Base-by-base conservation (phyloP, 1,139 yeast species). In the Pichiaceae sp. region DNA sequence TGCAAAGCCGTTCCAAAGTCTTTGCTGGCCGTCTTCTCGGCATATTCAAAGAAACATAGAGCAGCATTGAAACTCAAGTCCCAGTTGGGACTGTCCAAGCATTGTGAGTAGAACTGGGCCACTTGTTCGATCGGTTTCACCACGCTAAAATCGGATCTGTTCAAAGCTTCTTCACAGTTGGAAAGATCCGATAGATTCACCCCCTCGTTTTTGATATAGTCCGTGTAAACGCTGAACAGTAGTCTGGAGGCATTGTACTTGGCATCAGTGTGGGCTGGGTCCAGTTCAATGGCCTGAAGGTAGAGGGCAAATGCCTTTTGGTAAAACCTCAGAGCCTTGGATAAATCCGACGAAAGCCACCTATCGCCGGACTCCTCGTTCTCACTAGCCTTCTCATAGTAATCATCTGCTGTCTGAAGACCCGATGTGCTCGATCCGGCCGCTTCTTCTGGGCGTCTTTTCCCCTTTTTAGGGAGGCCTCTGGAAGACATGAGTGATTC, bases 351-450 rank as follows among this genome's bases (percentile, higher is more conserved):
- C 1, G 73, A 66, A 16, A 69, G 53, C 79, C 79, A 74, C 38
- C 79, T 54, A 45, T 74, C 80, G 1, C 78, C 80, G 9, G 70
- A 67, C 42, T 72, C 78, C 47, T 74, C 80, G 35, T 68, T 71
- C 9, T 54, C 53, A 2, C 72, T 59, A 0, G 72, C 79, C 38
- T 59, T 57, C 30, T 68, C 72, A n/a, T 70, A 56, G 29, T 46
- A 63, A n/a, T 69, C 76, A 19, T 68, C 73, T 1, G 64, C 60
- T 0, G 70, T 64, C 8, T 53, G 45, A 3, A 69, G 70, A 11
- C 45, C 47, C 24, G 24, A 11, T n/a, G 12, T 4, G 7, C 11
- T 7, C 7, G 24, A 21, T 7, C 24, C 24, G 7, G 9, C 24
- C 7, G 24, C 7, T 7, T 11, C 24, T 21, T 21, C 24, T 11